A percentile compares a stretch with the other conserved stretches of the same genome.
These are phyloP conservation scores for Tolypocladium tropicale DNA, from an alignment of 2,329 filamentous ascomycete species.

Conservation along the genomic window DNA sequence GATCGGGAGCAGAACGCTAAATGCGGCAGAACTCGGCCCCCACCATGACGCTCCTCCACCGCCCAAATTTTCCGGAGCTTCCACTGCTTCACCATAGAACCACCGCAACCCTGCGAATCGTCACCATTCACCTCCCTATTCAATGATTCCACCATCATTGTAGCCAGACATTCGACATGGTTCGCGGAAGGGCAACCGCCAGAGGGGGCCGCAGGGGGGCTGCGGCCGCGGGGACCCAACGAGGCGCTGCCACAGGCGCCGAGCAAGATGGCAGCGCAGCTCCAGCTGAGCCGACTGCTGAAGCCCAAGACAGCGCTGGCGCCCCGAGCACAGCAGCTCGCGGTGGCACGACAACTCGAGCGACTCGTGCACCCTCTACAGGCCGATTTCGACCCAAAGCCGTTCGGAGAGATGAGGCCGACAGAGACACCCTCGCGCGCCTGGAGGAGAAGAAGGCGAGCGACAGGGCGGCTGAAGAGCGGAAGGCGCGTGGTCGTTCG, in stretches of 20 bases:
- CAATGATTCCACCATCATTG: constrained; percentile 1
- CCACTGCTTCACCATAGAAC: neutral
- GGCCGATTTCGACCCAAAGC: constrained; percentile 38
- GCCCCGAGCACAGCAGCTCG: constrained; percentile 17
- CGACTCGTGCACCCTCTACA: constrained; percentile 22
- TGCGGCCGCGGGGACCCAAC: constrained; percentile 12
- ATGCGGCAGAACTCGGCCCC: constrained; percentile 21
- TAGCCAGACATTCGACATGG: constrained; percentile 14
- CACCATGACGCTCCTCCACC: constrained; percentile 19
- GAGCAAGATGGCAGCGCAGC: neutral
- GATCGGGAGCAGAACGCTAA: neutral
- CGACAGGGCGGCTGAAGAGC: constrained; percentile 29
- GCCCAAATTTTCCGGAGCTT: constrained; percentile 9
- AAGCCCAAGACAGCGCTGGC: constrained; percentile 5
- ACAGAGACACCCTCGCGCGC: constrained; percentile 35
- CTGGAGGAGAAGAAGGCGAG: constrained; percentile 32
- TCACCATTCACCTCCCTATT: neutral
- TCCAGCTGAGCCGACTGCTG: constrained; percentile 1
- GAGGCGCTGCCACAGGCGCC: constrained; percentile 12
- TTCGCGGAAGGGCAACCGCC: constrained; percentile 20
- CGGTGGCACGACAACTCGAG: constrained; percentile 22
- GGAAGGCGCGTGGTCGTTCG: constrained; percentile 25
- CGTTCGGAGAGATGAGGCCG: constrained; percentile 38
- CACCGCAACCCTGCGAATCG: neutral
- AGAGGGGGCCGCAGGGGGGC: constrained; percentile 21